phyloP scores from a whole-genome alignment of 2,329 filamentous ascomycete genomes.

The Phaeosphaeriaceae sp. region DNA sequence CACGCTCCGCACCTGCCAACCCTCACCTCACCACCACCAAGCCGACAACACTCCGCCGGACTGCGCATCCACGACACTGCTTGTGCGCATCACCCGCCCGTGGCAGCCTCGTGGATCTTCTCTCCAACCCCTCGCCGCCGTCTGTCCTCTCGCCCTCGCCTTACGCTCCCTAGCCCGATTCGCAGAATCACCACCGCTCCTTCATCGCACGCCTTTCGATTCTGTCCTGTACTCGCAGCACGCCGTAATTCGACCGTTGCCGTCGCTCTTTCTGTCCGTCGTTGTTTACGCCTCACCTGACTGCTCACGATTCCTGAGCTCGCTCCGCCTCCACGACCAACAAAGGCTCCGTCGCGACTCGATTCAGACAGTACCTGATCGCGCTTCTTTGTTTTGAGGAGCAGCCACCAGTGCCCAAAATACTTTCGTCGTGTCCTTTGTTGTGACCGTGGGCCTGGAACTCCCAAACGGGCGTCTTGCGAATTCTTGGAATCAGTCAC shows the following conservation, averaged over 20 bases:
- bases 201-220: conserved; percentile 29
- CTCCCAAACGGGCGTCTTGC: conserved; percentile 25
- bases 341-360: conserved; percentile 24
- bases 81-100: conserved; percentile 45
- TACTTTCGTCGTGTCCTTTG: conserved; percentile 9
- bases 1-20: conserved; percentile 18
- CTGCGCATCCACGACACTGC: conserved; percentile 31
- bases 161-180: conserved; percentile 47
- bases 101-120: conserved; percentile 31
- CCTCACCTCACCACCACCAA: conserved; percentile 27
- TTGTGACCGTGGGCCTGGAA: conserved; percentile 22
- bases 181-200: conserved; percentile 44
- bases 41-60: conserved; percentile 48
- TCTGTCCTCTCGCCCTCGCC: conserved; percentile 24
- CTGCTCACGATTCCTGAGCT: no score
- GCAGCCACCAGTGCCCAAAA: neutral
- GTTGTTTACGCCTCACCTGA: no score
- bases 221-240: neutral
- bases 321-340: conserved; percentile 26
- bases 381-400: neutral
- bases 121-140: conserved; percentile 17
- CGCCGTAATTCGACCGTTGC: conserved; percentile 28
- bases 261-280: conserved; percentile 31
- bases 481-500: conserved; percentile 25
- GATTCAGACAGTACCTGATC: neutral